Percentiles rank a stretch among this genome's conserved stretches.
These are phyloP conservation scores for Penicillium sclerotiorum DNA, from an alignment of 2,329 filamentous ascomycete species.

Conservation along the genomic window DNA sequence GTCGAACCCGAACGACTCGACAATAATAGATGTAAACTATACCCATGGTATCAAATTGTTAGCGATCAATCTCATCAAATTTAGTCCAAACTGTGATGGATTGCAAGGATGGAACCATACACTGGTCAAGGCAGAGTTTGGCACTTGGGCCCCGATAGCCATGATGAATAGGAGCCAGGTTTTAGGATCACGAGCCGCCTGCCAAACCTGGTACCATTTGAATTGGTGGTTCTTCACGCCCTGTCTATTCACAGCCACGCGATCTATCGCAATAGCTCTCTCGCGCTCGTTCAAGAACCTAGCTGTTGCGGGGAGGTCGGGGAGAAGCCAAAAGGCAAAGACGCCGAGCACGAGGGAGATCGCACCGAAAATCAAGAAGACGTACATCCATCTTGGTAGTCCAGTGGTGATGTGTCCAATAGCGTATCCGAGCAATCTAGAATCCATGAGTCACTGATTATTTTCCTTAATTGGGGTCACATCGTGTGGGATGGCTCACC, in stretches of 20 bases:
- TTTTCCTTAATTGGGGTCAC: not conserved
- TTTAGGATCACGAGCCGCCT: conserved; percentile 57
- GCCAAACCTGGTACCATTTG: conserved; percentile 50
- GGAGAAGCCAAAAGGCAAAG: conserved; percentile 41
- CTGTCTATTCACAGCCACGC: conserved; percentile 55
- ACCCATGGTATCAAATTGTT: not conserved
- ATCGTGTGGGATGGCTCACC: conserved; percentile 26
- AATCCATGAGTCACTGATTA: not conserved
- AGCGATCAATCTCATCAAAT: not conserved
- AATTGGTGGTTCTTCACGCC: conserved; percentile 59
- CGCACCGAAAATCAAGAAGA: conserved; percentile 59
- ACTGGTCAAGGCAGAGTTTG: conserved; percentile 59
- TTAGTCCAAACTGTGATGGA: not conserved
- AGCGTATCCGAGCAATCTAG: conserved; percentile 58
- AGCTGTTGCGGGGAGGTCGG: conserved; percentile 50
- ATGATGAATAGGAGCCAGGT: conserved; percentile 62
- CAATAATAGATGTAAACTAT: conserved; percentile 54
- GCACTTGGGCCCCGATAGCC: conserved; percentile 57
- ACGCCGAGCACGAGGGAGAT: conserved; percentile 42
- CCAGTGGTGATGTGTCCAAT: conserved; percentile 61
- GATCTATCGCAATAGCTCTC: conserved; percentile 57
- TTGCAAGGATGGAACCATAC: conserved; percentile 13
- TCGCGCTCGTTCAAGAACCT: conserved; percentile 52
- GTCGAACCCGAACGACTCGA: conserved; percentile 52
- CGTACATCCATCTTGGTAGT: conserved; percentile 58